Evolutionary conservation across 306 rosid genomes (phyloP), one percentile per base, ranked within the genome.

Genomic region (Inga leiocalycina): DNA sequence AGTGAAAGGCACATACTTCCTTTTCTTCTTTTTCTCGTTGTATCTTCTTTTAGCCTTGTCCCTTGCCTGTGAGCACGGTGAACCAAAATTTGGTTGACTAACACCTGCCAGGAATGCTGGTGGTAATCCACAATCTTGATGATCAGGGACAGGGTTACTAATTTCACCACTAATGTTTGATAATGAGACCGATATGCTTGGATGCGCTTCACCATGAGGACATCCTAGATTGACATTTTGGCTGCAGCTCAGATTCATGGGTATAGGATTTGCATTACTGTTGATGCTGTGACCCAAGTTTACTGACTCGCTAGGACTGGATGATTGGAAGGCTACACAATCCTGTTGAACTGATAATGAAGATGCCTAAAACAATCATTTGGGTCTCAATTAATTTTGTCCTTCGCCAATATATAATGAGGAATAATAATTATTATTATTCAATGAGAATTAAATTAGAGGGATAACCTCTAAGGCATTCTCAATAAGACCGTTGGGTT

Each of bases 11-110:
- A 85, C 92, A 35, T 88, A 92, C 97, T 41, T 89, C 85, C 94
- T 83, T 54, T 85, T 92, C 86, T 92, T 93, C 92, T 90, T 93
- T 83, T 93, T 93, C 87, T 93, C 94, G 34, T 88, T 75, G 84
- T 93, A 95, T 93, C 97, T 92, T 91, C 86, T 90, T 91, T 80
- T 90, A 5, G 98, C 99, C 86, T 89, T 92, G 74, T 85, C 89
- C 89, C 99, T 92, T 78, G 93, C 97, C 78, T 84, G 87, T 32
- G 91, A 92, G 78, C 90, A 76, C 43, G 85, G 62, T 62, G 85
- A 85, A 70, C 91, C 97, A 87, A 89, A 83, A 48, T 86, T 87
- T 62, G 91, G 66, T 61, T 82, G 85, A n/a, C 86, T 71, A 79
- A 91, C 96, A 54, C 87, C 87, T 0, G 92, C 71, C 43, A 91